Evolutionary conservation across 306 rosid species (phyloP).

Genomic region (Hippophae tibetana): DNA sequence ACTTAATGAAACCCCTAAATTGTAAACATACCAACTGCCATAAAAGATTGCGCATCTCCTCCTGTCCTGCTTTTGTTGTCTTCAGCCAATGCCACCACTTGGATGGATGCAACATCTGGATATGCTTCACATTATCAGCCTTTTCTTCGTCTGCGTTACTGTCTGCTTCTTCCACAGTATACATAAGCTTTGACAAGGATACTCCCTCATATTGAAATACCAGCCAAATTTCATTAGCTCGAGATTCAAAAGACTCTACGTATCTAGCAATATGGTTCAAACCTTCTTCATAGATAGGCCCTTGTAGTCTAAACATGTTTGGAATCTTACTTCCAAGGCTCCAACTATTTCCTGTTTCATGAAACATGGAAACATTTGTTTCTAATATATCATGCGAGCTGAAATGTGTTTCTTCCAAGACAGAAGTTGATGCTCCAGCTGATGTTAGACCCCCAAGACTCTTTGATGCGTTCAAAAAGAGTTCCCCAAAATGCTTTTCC

Average conservation of each 20-base stretch:
- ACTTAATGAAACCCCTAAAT: background rate
- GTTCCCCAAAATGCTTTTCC: constrained; percentile 88
- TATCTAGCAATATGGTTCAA: constrained; percentile 89
- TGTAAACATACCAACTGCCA: constrained; percentile 76
- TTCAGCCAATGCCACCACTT: constrained; percentile 99
- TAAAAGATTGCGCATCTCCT: constrained; percentile 70
- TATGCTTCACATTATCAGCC: constrained; percentile 42
- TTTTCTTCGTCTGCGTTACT: constrained; percentile 33
- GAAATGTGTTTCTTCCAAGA: constrained; percentile 35
- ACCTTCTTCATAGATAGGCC: constrained; percentile 60
- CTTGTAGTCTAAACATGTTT: constrained; percentile 24
- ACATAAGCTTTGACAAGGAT: constrained; percentile 76
- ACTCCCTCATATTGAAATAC: constrained; percentile 73
- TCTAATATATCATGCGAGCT: constrained; percentile 24
- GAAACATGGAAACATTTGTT: constrained; percentile 18
- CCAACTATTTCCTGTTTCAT: constrained; percentile 24
- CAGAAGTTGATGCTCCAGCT: constrained; percentile 34
- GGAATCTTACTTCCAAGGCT: constrained; percentile 31
- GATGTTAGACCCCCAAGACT: constrained; percentile 46
- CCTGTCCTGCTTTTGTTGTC: constrained; percentile 81
- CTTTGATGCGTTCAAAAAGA: constrained; percentile 67
- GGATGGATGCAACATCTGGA: constrained; percentile 63
- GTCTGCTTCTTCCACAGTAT: constrained; percentile 52
- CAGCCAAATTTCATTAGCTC: constrained; percentile 89
- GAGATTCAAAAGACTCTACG: constrained; percentile 87